A percentile compares a stretch with the other conserved stretches of the same genome.
phyloP scores from a whole-genome alignment of 257 asterid genomes.

The Nicotiana knightiana region DNA sequence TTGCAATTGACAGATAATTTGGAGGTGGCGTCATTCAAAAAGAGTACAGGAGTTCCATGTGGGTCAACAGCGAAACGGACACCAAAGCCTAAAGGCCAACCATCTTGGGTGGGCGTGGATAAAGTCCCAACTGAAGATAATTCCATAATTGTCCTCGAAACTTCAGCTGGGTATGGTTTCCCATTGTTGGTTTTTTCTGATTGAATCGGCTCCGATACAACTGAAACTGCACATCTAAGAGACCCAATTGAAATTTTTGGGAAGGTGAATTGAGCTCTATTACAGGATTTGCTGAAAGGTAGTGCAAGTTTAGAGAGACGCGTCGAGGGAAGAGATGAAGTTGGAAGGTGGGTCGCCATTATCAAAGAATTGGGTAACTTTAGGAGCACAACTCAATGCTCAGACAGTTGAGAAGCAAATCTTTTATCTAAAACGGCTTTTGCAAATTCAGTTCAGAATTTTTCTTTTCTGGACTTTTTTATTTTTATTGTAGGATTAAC shows the following conservation, averaged over 20 bases:
- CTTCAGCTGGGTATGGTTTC: constrained; percentile 76
- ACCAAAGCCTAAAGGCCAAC: constrained; percentile 76
- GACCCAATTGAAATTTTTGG: constrained; percentile 23
- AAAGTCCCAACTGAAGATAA: constrained; percentile 77
- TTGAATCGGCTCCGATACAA: constrained; percentile 50
- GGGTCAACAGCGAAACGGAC: constrained; percentile 76
- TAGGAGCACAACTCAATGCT: no score
- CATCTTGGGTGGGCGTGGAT: constrained; percentile 50
- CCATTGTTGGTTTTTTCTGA: constrained; percentile 28
- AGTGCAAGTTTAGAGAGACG: constrained; percentile 19
- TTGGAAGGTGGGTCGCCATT: constrained; percentile 26
- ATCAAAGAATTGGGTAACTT: no score
- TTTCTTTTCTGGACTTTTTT: background rate
- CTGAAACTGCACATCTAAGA: constrained; percentile 54
- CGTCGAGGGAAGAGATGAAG: constrained; percentile 32
- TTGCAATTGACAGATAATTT: constrained; percentile 32
- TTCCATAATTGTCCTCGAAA: constrained; percentile 71
- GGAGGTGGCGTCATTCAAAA: constrained; percentile 39
- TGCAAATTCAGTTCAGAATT: background rate
- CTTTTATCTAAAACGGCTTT: background rate
- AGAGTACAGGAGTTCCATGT: constrained; percentile 63
- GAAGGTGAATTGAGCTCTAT: constrained; percentile 15
- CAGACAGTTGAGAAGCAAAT: background rate
- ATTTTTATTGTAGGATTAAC: background rate
- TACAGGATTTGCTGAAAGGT: constrained; percentile 17